These are phyloP conservation scores for Ceratobasidium papillatum DNA, from an alignment of 1,284 basidiomycete species.

Conservation along the genomic window DNA sequence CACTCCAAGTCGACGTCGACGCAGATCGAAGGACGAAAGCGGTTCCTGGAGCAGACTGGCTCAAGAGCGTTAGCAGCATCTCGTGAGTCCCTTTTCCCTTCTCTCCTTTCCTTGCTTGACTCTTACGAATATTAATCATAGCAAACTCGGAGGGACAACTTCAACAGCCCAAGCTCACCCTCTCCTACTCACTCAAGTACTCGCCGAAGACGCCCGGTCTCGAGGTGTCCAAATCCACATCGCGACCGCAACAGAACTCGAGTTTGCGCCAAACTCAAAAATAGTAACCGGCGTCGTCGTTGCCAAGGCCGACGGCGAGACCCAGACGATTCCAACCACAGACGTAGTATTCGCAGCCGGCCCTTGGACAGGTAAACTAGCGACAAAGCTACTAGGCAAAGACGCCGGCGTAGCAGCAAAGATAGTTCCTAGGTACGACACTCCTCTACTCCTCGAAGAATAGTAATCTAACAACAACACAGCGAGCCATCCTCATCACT, in stretches of 20 bases:
- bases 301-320: constrained; percentile 48
- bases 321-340: constrained; percentile 51
- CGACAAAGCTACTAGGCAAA: constrained; percentile 59
- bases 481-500: constrained; percentile 45
- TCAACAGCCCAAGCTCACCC: constrained; percentile 85
- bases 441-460: constrained; percentile 41
- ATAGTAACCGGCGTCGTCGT: constrained; percentile 49
- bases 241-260: constrained; percentile 49
- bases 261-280: constrained; percentile 47
- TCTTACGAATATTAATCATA: constrained; percentile 14
- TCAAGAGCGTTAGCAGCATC: constrained; percentile 40
- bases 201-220: constrained; percentile 73
- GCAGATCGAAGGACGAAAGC: constrained; percentile 34
- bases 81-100: constrained; percentile 23
- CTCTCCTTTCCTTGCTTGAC: neutral
- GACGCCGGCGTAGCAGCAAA: constrained; percentile 58
- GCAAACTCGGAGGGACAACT: constrained; percentile 52
- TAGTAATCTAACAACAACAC: constrained; percentile 45
- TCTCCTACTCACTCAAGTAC: constrained; percentile 77
- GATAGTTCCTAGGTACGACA: constrained; percentile 53
- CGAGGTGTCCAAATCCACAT: constrained; percentile 56
- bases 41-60: constrained; percentile 44
- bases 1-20: constrained; percentile 50
- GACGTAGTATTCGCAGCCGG: constrained; percentile 79
- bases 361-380: constrained; percentile 80